These are phyloP conservation scores for Lactarius sp. DNA, from an alignment of 768 basidiomycete species.

Conservation along the genomic window DNA sequence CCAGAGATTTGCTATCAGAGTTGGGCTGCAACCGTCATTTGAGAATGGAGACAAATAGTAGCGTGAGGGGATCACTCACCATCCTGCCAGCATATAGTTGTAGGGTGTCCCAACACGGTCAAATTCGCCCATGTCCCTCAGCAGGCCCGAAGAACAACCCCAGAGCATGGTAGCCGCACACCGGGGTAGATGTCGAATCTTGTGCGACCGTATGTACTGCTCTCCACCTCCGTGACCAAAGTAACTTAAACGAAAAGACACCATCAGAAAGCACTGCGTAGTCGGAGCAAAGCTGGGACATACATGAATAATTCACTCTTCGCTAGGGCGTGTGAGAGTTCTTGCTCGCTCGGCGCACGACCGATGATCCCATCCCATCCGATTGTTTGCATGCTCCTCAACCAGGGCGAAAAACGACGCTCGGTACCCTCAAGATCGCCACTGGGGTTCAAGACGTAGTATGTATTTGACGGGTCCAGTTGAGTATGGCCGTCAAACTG, in stretches of 20 bases:
- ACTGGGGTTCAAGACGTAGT: slow-evolving; percentile 87
- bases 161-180: slow-evolving; percentile 96
- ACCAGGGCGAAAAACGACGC: slow-evolving; percentile 74
- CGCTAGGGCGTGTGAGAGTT: slow-evolving; percentile 68
- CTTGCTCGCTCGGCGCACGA: slow-evolving; percentile 73
- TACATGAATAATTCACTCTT: slow-evolving; percentile 86
- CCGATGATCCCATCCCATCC: slow-evolving; percentile 88
- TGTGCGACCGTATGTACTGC: slow-evolving; percentile 87
- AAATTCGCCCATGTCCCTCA: slow-evolving; percentile 91
- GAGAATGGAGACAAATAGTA: background rate
- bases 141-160: slow-evolving; percentile 93
- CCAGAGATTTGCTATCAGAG: slow-evolving; percentile 93
- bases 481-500: slow-evolving; percentile 41
- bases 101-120: slow-evolving; percentile 89
- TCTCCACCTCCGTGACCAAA: slow-evolving; percentile 97
- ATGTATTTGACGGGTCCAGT: slow-evolving; percentile 66
- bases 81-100: slow-evolving; percentile 95
- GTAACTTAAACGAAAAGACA: slow-evolving; percentile 52
- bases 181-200: slow-evolving; percentile 70
- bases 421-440: slow-evolving; percentile 86
- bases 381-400: slow-evolving; percentile 57
- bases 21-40: slow-evolving; percentile 47
- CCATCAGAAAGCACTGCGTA: slow-evolving; percentile 11
- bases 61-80: slow-evolving; percentile 52
- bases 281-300: slow-evolving; percentile 34